A percentile compares a stretch with the other conserved stretches of the same genome.
phyloP scores from a whole-genome alignment of 2,329 filamentous ascomycete genomes.

The Penicillium sp. region DNA sequence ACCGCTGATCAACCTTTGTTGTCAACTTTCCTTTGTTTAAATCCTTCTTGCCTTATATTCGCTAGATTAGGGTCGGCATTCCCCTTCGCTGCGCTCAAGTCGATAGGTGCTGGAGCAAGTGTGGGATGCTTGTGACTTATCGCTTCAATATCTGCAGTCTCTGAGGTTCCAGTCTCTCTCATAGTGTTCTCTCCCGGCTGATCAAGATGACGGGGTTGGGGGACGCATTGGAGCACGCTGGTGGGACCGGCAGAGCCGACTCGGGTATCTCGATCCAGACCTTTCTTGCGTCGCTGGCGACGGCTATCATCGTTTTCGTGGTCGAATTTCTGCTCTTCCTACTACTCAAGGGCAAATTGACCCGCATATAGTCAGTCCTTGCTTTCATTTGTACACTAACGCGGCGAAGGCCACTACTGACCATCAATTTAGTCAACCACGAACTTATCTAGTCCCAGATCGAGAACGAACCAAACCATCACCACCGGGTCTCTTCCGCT shows the following conservation, averaged over 20 bases:
- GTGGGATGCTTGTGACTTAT: background rate
- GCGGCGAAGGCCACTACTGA: conserved; percentile 2
- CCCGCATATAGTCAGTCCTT: conserved; percentile 73
- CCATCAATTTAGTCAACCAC: conserved; percentile 61
- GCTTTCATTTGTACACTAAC: background rate
- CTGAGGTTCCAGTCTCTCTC: background rate
- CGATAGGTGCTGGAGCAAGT: background rate
- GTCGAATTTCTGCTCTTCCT: conserved; percentile 68
- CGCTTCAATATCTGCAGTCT: background rate
- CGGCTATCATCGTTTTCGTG: conserved; percentile 62
- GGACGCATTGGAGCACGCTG: conserved; percentile 35
- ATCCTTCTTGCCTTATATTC: background rate
- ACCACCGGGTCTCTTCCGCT: conserved; percentile 55
- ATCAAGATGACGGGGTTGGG: conserved; percentile 30
- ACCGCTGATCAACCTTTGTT: conserved; percentile 18
- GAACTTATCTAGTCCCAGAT: conserved; percentile 82
- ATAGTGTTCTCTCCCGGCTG: background rate
- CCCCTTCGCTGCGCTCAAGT: background rate
- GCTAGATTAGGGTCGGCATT: background rate
- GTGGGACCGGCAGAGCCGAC: conserved; percentile 34
- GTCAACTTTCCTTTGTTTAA: background rate
- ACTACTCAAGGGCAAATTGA: conserved; percentile 72
- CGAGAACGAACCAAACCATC: conserved; percentile 77
- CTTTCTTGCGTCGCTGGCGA: conserved; percentile 65
- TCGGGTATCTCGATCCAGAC: conserved; percentile 42